Percentiles rank a stretch among this genome's conserved stretches.
These are phyloP conservation scores for Blastobotrys capitulatus DNA, from an alignment of 1,139 yeast species.

Conservation along the genomic window DNA sequence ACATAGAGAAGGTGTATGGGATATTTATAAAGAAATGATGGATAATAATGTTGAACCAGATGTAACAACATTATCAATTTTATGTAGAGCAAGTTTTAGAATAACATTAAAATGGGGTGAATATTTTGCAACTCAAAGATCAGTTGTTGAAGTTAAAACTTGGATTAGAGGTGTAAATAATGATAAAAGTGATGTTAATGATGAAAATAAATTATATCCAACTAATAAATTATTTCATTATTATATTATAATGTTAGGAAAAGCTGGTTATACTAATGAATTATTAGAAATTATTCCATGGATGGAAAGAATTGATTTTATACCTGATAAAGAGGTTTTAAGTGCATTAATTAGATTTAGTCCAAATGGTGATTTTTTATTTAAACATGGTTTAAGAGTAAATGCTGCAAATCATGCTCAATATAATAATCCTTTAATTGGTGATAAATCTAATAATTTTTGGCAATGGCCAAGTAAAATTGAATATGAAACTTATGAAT, in stretches of 20 bases:
- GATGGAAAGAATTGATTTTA: constrained; percentile 52
- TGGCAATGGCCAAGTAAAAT: not conserved
- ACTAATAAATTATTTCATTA: constrained; percentile 43
- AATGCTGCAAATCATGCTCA: not conserved
- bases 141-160: constrained; percentile 51
- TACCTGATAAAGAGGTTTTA: constrained; percentile 38
- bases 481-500: not conserved
- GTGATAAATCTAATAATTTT: not conserved
- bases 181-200: constrained; percentile 29
- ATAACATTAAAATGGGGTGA: constrained; percentile 41
- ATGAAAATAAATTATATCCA: constrained; percentile 39
- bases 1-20: constrained; percentile 22
- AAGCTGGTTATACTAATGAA: constrained; percentile 46
- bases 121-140: constrained; percentile 54
- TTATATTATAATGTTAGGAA: constrained; percentile 48
- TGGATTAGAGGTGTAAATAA: constrained; percentile 31
- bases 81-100: constrained; percentile 28
- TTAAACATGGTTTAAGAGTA: constrained; percentile 25
- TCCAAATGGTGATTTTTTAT: constrained; percentile 29
- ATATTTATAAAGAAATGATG: constrained; percentile 22
- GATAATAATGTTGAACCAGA: constrained; percentile 24
- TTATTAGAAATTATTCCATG: constrained; percentile 48
- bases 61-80: constrained; percentile 17
- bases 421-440: not conserved
- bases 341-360: constrained; percentile 29